These are phyloP conservation scores for Populus hybrid DNA, from an alignment of 441 rosid species.

Conservation along the genomic window DNA sequence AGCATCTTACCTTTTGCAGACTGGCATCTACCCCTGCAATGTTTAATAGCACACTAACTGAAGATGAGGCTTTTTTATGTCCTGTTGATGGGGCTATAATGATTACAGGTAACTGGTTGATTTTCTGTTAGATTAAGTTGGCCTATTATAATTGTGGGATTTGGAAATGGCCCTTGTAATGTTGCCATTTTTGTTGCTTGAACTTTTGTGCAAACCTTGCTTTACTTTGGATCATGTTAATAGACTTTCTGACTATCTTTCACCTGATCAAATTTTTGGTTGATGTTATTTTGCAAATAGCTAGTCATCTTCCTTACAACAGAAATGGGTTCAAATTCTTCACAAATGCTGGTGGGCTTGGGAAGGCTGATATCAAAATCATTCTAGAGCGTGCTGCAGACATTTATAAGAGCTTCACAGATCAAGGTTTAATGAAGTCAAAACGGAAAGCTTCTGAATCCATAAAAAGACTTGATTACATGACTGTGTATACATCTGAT, in stretches of 20 bases:
- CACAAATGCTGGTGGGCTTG: conserved; percentile 91
- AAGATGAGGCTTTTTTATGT: conserved; percentile 63
- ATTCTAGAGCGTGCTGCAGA: conserved; percentile 84
- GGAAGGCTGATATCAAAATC: conserved; percentile 81
- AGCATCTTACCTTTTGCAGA: too few species aligned
- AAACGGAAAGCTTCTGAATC: conserved; percentile 39
- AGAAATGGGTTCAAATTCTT: conserved; percentile 97
- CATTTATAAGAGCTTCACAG: conserved; percentile 52
- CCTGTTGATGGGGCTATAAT: conserved; percentile 98
- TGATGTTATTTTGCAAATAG: conserved; percentile 45
- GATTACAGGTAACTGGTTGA: conserved; percentile 72
- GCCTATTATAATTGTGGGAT: background rate
- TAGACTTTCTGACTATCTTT: background rate
- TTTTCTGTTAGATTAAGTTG: conserved; percentile 17
- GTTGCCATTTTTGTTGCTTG: conserved; percentile 2
- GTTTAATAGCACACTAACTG: conserved; percentile 90
- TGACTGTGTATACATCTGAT: conserved; percentile 73
- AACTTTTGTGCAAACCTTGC: background rate
- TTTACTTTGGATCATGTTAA: background rate
- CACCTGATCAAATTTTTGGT: conserved; percentile 15
- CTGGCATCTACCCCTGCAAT: conserved; percentile 72
- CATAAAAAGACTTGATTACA: conserved; percentile 70
- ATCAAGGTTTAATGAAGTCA: conserved; percentile 37
- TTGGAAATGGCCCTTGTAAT: conserved; percentile 4
- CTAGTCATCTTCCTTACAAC: conserved; percentile 98